A percentile compares a stretch with the other conserved stretches of the same genome.
Conservation (phyloP, 2,329 filamentous ascomycete species). For the Trichoderma sp. region DNA sequence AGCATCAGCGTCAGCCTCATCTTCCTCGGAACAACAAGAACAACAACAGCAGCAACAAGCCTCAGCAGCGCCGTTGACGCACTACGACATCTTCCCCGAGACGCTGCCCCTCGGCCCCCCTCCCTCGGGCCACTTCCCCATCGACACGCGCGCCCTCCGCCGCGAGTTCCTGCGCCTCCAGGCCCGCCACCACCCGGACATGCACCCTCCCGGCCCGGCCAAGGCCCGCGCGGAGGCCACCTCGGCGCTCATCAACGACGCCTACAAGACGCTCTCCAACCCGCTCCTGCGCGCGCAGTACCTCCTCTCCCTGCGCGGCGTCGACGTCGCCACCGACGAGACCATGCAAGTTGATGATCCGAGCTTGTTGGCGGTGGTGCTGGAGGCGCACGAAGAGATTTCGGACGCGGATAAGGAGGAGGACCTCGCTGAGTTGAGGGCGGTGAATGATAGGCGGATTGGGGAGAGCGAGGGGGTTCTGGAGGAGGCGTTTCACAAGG, state of each 20-base stretch:
- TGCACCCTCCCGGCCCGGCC: slow-evolving; percentile 49
- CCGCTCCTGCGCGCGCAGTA: slow-evolving; percentile 88
- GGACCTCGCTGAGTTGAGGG: slow-evolving; percentile 57
- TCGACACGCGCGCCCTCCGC: slow-evolving; percentile 68
- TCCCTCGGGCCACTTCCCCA: slow-evolving; percentile 69
- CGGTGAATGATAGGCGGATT: slow-evolving; percentile 67
- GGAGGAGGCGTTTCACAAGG: slow-evolving; percentile 61
- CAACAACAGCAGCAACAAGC: slow-evolving; percentile 18
- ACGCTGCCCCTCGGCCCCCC: slow-evolving; percentile 77
- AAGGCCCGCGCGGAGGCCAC: slow-evolving; percentile 67
- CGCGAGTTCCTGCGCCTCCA: slow-evolving; percentile 86
- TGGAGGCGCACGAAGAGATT: slow-evolving; percentile 75
- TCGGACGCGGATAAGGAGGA: slow-evolving; percentile 68
- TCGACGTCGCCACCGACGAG: slow-evolving; percentile 80
- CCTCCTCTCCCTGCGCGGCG: slow-evolving; percentile 68
- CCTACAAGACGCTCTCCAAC: slow-evolving; percentile 78
- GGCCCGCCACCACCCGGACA: slow-evolving; percentile 71
- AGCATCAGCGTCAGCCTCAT: background rate
- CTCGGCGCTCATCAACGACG: slow-evolving; percentile 85
- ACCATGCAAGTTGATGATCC: slow-evolving; percentile 63
- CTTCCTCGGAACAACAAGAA: background rate
- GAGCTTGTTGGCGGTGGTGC: slow-evolving; percentile 71
- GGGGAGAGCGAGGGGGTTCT: slow-evolving; percentile 59
- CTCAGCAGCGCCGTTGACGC: slow-evolving; percentile 44
- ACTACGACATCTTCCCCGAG: slow-evolving; percentile 86